A percentile compares a stretch with the other conserved stretches of the same genome.
Conservation (phyloP, 2,329 filamentous ascomycete genomes). For the Sclerotinia trifoliorum region DNA sequence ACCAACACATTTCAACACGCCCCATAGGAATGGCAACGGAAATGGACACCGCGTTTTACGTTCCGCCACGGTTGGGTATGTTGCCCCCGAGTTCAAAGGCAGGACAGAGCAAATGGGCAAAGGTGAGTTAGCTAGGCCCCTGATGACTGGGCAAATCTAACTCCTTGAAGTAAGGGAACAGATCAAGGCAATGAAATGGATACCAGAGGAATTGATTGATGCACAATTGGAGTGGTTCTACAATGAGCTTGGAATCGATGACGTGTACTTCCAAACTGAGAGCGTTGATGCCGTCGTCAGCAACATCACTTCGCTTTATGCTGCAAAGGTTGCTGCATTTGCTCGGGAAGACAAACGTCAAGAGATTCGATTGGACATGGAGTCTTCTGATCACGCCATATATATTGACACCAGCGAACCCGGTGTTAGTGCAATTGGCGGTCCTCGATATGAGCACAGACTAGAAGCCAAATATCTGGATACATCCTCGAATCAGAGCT, state of each 20-base stretch:
- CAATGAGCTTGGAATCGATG: slow-evolving; percentile 93
- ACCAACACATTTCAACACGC: slow-evolving; percentile 78
- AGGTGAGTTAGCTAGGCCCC: slow-evolving; percentile 29
- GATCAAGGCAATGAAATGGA: slow-evolving; percentile 70
- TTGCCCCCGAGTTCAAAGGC: slow-evolving; percentile 90
- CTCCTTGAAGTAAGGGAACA: slow-evolving; percentile 59
- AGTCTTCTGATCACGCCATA: slow-evolving; percentile 89
- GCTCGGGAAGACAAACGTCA: slow-evolving; percentile 90
- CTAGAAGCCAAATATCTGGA: slow-evolving; percentile 96
- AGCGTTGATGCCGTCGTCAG: slow-evolving; percentile 81
- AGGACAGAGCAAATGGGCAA: slow-evolving; percentile 69
- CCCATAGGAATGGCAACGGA: slow-evolving; percentile 55
- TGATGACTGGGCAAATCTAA: slow-evolving; percentile 23
- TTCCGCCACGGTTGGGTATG: slow-evolving; percentile 89
- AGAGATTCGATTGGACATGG: slow-evolving; percentile 94
- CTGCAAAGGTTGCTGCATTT: slow-evolving; percentile 92
- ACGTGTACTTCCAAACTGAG: slow-evolving; percentile 96
- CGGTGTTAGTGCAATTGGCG: slow-evolving; percentile 70
- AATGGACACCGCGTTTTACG: slow-evolving; percentile 71
- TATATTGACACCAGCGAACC: slow-evolving; percentile 98
- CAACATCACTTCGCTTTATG: slow-evolving; percentile 94
- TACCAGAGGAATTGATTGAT: slow-evolving; percentile 79
- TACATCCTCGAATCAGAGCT: slow-evolving; percentile 66
- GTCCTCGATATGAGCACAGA: slow-evolving; percentile 89
- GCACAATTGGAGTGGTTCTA: slow-evolving; percentile 96